These are phyloP conservation scores for Nymphaea thermarum DNA, from an alignment of 164 flowering plant species.

Conservation along the genomic window DNA sequence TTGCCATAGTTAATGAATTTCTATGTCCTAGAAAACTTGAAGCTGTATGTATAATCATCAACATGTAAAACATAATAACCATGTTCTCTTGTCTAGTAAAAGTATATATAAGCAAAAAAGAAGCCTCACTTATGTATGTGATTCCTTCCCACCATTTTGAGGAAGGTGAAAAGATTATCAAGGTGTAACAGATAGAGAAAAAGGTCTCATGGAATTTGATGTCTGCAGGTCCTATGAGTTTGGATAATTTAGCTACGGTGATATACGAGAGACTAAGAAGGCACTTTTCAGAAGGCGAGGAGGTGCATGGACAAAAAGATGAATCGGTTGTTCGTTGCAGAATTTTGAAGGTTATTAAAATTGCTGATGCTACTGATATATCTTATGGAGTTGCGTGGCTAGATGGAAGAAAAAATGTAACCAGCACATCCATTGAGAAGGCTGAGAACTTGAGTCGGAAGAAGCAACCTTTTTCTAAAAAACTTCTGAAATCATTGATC, in stretches of 20 bases:
- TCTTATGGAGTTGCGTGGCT: slow-evolving; percentile 10
- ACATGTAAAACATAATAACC: too few species aligned
- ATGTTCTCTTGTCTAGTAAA: too few species aligned
- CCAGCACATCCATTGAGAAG: slow-evolving; percentile 5
- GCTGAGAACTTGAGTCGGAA: slow-evolving; percentile 3
- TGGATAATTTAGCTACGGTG: slow-evolving; percentile 6
- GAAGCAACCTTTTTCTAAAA: slow-evolving; percentile 9
- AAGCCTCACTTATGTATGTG: too few species aligned
- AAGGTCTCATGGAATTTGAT: too few species aligned
- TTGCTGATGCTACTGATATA: background rate
- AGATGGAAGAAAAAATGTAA: slow-evolving; percentile 7
- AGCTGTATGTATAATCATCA: too few species aligned
- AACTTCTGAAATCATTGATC: slow-evolving; percentile 5
- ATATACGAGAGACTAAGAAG: slow-evolving; percentile 4
- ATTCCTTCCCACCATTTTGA: too few species aligned
- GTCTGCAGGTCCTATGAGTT: slow-evolving; percentile 7
- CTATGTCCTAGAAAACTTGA: too few species aligned
- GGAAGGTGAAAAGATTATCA: too few species aligned
- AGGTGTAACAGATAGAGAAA: too few species aligned
- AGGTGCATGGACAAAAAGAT: slow-evolving; percentile 6
- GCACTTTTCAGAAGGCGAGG: slow-evolving; percentile 11
- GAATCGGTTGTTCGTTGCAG: slow-evolving; percentile 2
- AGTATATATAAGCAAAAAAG: too few species aligned
- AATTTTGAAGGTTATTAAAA: slow-evolving; percentile 6
- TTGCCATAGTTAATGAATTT: too few species aligned